phyloP scores from a whole-genome alignment of 768 basidiomycete genomes.

The Termitomyces sp. region DNA sequence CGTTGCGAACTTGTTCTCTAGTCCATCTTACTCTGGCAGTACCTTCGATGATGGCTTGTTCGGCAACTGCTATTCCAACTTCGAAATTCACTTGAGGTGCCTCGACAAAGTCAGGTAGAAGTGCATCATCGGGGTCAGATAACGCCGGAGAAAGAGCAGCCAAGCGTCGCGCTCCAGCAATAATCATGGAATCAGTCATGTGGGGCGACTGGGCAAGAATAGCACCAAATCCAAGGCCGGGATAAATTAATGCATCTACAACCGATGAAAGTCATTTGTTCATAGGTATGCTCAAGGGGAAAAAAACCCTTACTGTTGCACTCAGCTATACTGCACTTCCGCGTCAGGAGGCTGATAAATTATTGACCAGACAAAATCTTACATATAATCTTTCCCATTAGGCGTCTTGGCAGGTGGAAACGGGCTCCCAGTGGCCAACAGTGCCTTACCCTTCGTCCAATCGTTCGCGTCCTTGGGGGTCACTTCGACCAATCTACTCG shows the following conservation, averaged over 20 bases:
- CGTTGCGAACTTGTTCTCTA: slow-evolving; percentile 51
- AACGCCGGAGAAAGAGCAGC: slow-evolving; percentile 75
- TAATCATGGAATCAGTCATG: slow-evolving; percentile 86
- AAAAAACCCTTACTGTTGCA: slow-evolving; percentile 52
- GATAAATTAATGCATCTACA: slow-evolving; percentile 81
- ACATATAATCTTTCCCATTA: slow-evolving; percentile 65
- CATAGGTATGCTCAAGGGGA: not conserved
- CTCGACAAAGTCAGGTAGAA: slow-evolving; percentile 76
- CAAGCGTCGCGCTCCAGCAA: slow-evolving; percentile 72
- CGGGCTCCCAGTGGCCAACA: slow-evolving; percentile 83
- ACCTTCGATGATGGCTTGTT: slow-evolving; percentile 75
- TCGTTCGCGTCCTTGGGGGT: slow-evolving; percentile 65
- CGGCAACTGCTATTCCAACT: slow-evolving; percentile 77
- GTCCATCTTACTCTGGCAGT: slow-evolving; percentile 56
- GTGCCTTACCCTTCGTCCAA: slow-evolving; percentile 78
- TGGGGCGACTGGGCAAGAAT: slow-evolving; percentile 60
- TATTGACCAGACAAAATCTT: slow-evolving; percentile 19
- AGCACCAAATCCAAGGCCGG: slow-evolving; percentile 80
- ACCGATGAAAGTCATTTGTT: slow-evolving; percentile 29
- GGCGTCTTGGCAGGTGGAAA: slow-evolving; percentile 72
- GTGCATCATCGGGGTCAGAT: slow-evolving; percentile 62
- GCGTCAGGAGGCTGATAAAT: not conserved
- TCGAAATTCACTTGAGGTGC: slow-evolving; percentile 75
- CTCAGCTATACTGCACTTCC: slow-evolving; percentile 56
- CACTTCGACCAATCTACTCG: slow-evolving; percentile 73